Evolutionary conservation across 352 stramenopile species (phyloP).

Genomic region (Globisporangium uncinulatum): DNA sequence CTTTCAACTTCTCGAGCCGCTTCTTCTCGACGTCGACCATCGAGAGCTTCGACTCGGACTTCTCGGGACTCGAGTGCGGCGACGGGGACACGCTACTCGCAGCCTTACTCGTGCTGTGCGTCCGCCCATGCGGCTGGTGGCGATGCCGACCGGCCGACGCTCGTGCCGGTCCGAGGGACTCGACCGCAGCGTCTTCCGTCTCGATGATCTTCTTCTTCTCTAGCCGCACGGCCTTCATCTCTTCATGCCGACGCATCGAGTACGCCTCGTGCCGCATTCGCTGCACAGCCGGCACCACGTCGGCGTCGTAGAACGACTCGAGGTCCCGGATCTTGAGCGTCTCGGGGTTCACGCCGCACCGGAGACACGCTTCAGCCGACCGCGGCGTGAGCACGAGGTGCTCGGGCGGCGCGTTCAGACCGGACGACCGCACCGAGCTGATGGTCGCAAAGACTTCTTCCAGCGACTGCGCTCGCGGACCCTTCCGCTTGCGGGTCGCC

Average conservation of each 20-base stretch:
- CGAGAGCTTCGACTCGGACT: constrained; percentile 19
- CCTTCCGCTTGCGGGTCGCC: constrained; percentile 53
- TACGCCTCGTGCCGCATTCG: constrained; percentile 91
- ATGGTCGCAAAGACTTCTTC: constrained; percentile 78
- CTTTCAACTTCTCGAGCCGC: constrained; percentile 69
- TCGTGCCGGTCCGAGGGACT: not conserved
- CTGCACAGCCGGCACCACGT: constrained; percentile 81
- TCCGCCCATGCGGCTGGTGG: not conserved
- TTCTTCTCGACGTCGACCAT: constrained; percentile 65
- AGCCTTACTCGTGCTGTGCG: no score
- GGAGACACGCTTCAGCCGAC: constrained; percentile 87
- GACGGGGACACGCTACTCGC: not conserved
- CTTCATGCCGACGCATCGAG: constrained; percentile 86
- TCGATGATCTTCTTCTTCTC: constrained; percentile 77
- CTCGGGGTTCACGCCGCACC: constrained; percentile 89
- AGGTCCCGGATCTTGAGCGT: constrained; percentile 90
- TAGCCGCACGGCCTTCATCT: constrained; percentile 83
- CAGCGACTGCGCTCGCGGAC: constrained; percentile 50
- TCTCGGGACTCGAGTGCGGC: constrained; percentile 19
- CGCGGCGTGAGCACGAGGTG: constrained; percentile 85
- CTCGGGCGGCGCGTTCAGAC: constrained; percentile 60
- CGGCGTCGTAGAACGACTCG: constrained; percentile 87
- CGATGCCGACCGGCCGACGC: constrained; percentile 7
- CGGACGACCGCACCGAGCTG: constrained; percentile 60
- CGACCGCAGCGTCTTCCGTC: constrained; percentile 24